phyloP scores from a whole-genome alignment of 2,329 filamentous ascomycete genomes.

The Rutstroemia sp. region DNA sequence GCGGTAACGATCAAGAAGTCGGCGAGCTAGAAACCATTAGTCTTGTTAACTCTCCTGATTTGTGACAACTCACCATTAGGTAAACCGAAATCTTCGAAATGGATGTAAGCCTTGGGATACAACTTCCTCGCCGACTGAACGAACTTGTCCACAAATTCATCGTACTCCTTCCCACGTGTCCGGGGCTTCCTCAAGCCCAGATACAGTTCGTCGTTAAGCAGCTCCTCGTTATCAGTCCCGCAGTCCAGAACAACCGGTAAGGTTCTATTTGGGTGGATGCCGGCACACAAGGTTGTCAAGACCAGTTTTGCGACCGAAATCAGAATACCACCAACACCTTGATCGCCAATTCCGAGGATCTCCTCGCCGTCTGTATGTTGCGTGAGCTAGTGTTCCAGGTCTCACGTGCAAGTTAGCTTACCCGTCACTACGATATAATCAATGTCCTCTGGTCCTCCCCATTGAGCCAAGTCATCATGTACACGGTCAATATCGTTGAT shows the following conservation, averaged over 20 bases:
- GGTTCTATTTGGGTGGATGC: constrained; percentile 71
- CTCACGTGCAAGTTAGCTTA: constrained; percentile 37
- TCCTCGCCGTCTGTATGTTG: constrained; percentile 46
- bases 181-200: constrained; percentile 64
- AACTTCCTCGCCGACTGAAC: constrained; percentile 58
- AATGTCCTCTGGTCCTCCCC: constrained; percentile 64
- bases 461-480: constrained; percentile 58
- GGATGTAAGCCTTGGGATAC: constrained; percentile 75
- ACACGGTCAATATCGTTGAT: constrained; percentile 62
- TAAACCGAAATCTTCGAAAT: constrained; percentile 85
- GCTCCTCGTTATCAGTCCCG: constrained; percentile 71
- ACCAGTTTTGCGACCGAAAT: constrained; percentile 80
- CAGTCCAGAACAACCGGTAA: constrained; percentile 79
- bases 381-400: constrained; percentile 12
- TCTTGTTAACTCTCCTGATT: not conserved
- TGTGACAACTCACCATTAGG: constrained; percentile 46
- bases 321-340: constrained; percentile 76
- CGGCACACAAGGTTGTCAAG: constrained; percentile 78
- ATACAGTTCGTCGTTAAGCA: constrained; percentile 72
- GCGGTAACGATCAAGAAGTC: constrained; percentile 70
- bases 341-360: constrained; percentile 84
- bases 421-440: constrained; percentile 87
- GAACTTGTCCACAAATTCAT: constrained; percentile 69
- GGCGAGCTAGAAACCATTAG: constrained; percentile 37
- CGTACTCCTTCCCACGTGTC: constrained; percentile 64